Evolutionary conservation across 1,284 basidiomycete genomes (phyloP).

Genomic region (Malassezia caprae): DNA sequence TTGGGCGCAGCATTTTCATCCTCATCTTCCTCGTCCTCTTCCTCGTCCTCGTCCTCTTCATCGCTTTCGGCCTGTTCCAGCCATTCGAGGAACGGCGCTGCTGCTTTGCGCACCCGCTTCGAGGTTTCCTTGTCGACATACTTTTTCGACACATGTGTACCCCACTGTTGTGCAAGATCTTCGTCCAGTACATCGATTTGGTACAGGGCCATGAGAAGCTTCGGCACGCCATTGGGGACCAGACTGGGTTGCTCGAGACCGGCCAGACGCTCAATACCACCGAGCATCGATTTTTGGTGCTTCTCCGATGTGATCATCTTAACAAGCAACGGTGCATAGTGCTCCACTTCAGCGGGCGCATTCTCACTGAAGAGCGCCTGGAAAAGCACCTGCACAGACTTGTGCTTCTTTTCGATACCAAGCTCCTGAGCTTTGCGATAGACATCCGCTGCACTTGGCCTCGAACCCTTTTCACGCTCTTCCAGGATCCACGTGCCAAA

Average conservation of each 20-base stretch:
- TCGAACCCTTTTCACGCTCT: slow-evolving; percentile 54
- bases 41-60: slow-evolving; percentile 40
- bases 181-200: slow-evolving; percentile 88
- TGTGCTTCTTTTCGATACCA: slow-evolving; percentile 92
- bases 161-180: slow-evolving; percentile 81
- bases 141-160: slow-evolving; percentile 89
- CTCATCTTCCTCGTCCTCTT: slow-evolving; percentile 20
- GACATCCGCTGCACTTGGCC: slow-evolving; percentile 57
- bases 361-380: slow-evolving; percentile 77
- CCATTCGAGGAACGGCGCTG: slow-evolving; percentile 71
- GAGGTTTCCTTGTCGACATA: slow-evolving; percentile 90
- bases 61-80: slow-evolving; percentile 43
- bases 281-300: slow-evolving; percentile 86
- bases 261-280: slow-evolving; percentile 44
- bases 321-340: slow-evolving; percentile 64
- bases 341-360: slow-evolving; percentile 63
- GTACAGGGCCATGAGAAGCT: slow-evolving; percentile 90
- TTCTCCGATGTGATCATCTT: slow-evolving; percentile 68
- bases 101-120: slow-evolving; percentile 90
- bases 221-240: slow-evolving; percentile 57
- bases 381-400: slow-evolving; percentile 71
- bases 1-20: slow-evolving; percentile 15
- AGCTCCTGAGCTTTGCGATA: slow-evolving; percentile 83
- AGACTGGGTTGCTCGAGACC: slow-evolving; percentile 39
- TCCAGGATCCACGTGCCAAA: slow-evolving; percentile 81